A percentile compares a stretch with the other conserved stretches of the same genome.
Conservation (phyloP, 2,329 filamentous ascomycete genomes). For the Neonectria punicea region DNA sequence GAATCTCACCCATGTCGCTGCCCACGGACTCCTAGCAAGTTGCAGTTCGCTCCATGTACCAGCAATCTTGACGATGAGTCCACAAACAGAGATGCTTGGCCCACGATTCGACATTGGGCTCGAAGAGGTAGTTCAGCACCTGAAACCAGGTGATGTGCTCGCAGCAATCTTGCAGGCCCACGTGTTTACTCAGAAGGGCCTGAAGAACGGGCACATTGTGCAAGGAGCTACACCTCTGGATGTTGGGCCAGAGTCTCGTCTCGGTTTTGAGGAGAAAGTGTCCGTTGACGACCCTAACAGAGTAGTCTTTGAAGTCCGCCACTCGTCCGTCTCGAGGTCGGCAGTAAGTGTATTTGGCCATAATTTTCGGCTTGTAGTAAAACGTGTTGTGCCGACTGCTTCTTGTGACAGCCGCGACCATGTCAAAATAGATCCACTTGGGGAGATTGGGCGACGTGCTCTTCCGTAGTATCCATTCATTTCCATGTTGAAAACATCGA, state of each 20-base stretch:
- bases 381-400: background rate
- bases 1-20: background rate
- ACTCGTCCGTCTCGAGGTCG: too few species aligned
- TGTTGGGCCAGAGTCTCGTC: background rate
- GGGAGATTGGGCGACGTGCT: background rate
- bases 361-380: background rate
- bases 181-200: background rate
- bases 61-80: background rate
- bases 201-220: background rate
- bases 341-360: background rate
- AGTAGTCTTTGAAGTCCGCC: background rate
- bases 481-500: background rate
- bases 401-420: background rate
- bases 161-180: background rate
- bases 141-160: background rate
- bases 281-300: background rate
- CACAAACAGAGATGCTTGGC: background rate
- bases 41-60: background rate
- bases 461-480: background rate
- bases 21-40: background rate
- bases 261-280: background rate
- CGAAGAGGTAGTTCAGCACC: background rate
- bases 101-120: background rate
- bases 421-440: background rate
- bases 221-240: background rate